Conservation (phyloP, 352 stramenopile species). For the Halophytophthora batemanensis region DNA sequence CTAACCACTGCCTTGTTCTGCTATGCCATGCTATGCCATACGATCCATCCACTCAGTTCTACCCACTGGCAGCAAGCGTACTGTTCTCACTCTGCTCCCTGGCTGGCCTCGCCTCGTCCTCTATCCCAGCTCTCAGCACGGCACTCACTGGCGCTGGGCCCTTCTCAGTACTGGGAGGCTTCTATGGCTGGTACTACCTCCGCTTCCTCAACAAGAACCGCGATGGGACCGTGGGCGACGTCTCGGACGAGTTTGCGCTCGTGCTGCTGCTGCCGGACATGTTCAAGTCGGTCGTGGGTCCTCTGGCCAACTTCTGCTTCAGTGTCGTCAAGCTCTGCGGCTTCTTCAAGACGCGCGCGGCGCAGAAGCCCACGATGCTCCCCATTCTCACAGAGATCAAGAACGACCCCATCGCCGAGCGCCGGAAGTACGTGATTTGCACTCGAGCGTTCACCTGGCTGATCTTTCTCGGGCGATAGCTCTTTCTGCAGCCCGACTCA, state of each 20-base stretch:
- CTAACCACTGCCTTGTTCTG: too few species aligned
- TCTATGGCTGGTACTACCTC: constrained; percentile 85
- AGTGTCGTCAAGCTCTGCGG: constrained; percentile 83
- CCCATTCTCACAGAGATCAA: constrained; percentile 61
- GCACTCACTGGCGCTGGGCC: constrained; percentile 67
- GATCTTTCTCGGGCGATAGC: not conserved
- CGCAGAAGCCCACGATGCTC: constrained; percentile 56
- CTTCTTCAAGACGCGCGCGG: constrained; percentile 77
- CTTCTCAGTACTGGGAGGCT: constrained; percentile 71
- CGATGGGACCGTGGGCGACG: constrained; percentile 66
- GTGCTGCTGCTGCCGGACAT: constrained; percentile 68
- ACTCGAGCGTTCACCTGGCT: not conserved
- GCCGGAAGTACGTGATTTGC: constrained; percentile 67
- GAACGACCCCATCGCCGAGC: constrained; percentile 78
- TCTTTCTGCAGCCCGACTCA: not conserved
- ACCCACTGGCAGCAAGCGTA: constrained; percentile 50
- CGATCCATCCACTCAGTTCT: constrained; percentile 42
- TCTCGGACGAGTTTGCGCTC: constrained; percentile 77
- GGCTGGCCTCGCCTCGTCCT: constrained; percentile 33
- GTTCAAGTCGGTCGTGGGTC: constrained; percentile 54
- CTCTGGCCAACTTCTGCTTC: constrained; percentile 77
- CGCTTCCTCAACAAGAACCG: constrained; percentile 81
- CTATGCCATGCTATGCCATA: not conserved
- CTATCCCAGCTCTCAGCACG: constrained; percentile 31
- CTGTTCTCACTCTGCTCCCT: constrained; percentile 55